Evolutionary conservation across 441 rosid species (phyloP), one percentile per base, ranked within the genome.

Genomic region (Omphalea diandra): DNA sequence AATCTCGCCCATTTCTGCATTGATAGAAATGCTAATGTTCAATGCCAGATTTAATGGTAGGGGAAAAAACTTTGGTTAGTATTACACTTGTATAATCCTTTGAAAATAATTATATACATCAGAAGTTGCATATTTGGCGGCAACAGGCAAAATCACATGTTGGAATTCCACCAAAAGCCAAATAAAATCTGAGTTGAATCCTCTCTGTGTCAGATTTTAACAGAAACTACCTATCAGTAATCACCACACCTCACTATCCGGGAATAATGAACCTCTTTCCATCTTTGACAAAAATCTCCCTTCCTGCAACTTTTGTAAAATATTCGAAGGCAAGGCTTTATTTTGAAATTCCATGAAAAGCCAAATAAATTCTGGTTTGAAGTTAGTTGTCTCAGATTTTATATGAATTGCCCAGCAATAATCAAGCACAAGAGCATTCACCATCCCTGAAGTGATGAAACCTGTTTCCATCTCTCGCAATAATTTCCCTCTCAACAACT

Each of bases 401-500:
- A 33, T 61, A 54, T 33, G 79, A 77, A 41, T 44, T 56, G 50
- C 59, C 82, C 86, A 91, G 93, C 96, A 93, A 83, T 84, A 93
- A 82, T 91, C 83, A 63, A n/a, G 88, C 82, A 62, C 98, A 93
- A 57, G 98, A 91, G 78, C 98, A 93, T 55, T 76, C 59, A 15
- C 96, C 94, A 71, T 87, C 70, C 55, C 77, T 73, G 54, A 93
- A 93, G 79, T 85, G 97, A 77, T 93, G 98, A 77, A 93, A 93
- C 80, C 97, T 83, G 84, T 85, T 90, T 67, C 88, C 88, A 71
- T 93, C 97, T 77, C 95, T 83, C 76, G 88, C 86, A 27, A 93
- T 79, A 73, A 93, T 93, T 47, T 84, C 87, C 74, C 97, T 84
- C 46, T 76, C 82, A 15, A 71, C 87, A 65, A 84, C 75, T 35